Evolutionary conservation across 176 grass and related monocot species (phyloP), one percentile per base, ranked within the genome.

Genomic region (Oryza glumipatula): DNA sequence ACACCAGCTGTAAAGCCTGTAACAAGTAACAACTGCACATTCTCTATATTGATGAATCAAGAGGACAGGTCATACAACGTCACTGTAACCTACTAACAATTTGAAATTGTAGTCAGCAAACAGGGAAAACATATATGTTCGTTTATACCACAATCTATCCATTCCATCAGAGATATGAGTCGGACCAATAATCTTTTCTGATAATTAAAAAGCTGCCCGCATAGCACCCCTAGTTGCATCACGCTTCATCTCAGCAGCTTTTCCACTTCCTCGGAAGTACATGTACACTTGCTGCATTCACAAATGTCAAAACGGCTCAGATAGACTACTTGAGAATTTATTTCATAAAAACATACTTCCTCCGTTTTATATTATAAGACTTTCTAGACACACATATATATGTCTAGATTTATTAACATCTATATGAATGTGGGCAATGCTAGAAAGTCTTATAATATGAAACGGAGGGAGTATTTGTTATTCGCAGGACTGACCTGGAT

Each of bases 261-360:
- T 94, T 72, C 97, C 90, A 80, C 92, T 94, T 77, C 97, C 97
- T 91, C 94, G 82, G 92, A 96, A 99, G 88, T 99, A 96, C 91
- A 96, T 94, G 79, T 94, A 94, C 80, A 94, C 94, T 96, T 99
- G 94, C 97, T 99, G 91, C 84, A 79, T 23, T 3, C 15, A 86
- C 10, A 75, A 43, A 66, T 65, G 16, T 8, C 23, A 80, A 79
- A 87, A 76, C 24, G 43, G 14, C 26, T 92, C 33, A 93, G 75
- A 46, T 41, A 36, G 28, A 72, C 24, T 6, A 17, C 12, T 81
- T 35, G 19, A 46, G 46, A 66, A 76, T 79, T 65, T 39, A 74
- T 80, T 60, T 22, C 22, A 49, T 5, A 15, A 49, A 79, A 75
- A 49, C 12, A 41, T 32, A 30, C 28, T 28, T 28, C 0, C 28